Base-by-base conservation (phyloP, 805 yeast species). In the Myxozyma kluyveri region DNA sequence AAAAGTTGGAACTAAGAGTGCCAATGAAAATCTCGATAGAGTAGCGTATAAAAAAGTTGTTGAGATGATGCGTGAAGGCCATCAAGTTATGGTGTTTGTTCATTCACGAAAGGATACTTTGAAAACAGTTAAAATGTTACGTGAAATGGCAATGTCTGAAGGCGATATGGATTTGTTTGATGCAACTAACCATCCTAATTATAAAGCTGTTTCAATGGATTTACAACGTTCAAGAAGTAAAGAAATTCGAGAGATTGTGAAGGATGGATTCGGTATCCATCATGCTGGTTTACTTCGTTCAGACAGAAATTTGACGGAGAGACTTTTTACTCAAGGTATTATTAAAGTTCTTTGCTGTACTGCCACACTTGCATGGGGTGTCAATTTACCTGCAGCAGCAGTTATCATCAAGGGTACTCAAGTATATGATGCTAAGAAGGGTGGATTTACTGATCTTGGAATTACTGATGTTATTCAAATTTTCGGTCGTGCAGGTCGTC, bases 301-400 rank as follows among this genome's bases (percentile, higher is more conserved):
- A 0, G 99, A 93, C 64, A 79, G 99, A 64, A 90, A 89, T 63
- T 65, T 89, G 47, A 84, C 95, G 0, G 99, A 95, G 63, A 84
- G 83, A 64, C 79, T 91, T 84, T 93, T 93, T 66, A 74, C 83
- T 27, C 72, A 75, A 27, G 98, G 99, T 38, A 86, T 89, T 0
- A 84, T 93, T 57, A 86, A 84, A 54, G 98, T 93, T 0, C 72
- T 93, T 17, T 86, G 95, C 63, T 89, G 96, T 76, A 93, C 99
- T 2, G 96, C 99, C 0, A 93, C 99, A 0, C 78, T 93, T 52
- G 99, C 99, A 0, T 93, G 99, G 99, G 99, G 99, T 78, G 98
- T 93, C 18, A 93, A 93, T 65, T 74, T 93, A 53, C 99, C 99
- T 1, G 99, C 99, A 4, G 97, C 96, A 1, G 96, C 89, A 37